A percentile compares a stretch with the other conserved stretches of the same genome.
Evolutionary conservation across 2,329 filamentous ascomycete species (phyloP).

Genomic region (Didymella exigua): DNA sequence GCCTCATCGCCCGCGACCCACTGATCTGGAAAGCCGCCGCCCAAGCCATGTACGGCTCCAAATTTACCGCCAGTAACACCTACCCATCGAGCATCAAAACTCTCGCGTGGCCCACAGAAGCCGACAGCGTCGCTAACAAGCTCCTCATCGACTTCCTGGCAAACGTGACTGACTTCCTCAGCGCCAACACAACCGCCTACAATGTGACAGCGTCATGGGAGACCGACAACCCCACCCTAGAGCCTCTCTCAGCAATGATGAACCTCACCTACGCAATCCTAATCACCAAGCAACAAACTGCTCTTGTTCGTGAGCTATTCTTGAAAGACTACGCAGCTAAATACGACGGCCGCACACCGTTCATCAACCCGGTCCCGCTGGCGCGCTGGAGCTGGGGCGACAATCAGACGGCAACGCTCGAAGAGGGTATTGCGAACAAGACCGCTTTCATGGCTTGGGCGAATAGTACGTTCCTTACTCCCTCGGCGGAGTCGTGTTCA

Average conservation of each 20-base stretch:
- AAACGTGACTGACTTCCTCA: slow-evolving; percentile 52
- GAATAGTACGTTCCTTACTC: slow-evolving; percentile 52
- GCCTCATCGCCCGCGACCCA: slow-evolving; percentile 55
- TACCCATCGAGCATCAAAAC: slow-evolving; percentile 54
- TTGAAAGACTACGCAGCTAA: slow-evolving; percentile 56
- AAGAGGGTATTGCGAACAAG: slow-evolving; percentile 57
- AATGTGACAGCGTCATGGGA: slow-evolving; percentile 48
- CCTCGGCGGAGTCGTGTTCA: slow-evolving; percentile 54
- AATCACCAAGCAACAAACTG: slow-evolving; percentile 56
- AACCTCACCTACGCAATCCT: slow-evolving; percentile 55
- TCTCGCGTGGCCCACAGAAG: slow-evolving; percentile 49
- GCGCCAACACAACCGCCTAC: slow-evolving; percentile 45
- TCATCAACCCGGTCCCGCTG: slow-evolving; percentile 57
- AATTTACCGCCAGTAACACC: slow-evolving; percentile 50
- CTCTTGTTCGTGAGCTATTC: slow-evolving; percentile 56
- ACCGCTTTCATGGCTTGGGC: slow-evolving; percentile 58
- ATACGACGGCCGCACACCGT: slow-evolving; percentile 54
- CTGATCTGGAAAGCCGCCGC: slow-evolving; percentile 52
- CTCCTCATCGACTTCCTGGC: slow-evolving; percentile 52
- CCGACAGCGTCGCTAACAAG: slow-evolving; percentile 40
- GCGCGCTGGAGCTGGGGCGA: slow-evolving; percentile 57
- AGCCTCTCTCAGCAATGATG: slow-evolving; percentile 47
- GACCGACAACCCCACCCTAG: slow-evolving; percentile 38
- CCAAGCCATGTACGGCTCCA: slow-evolving; percentile 53
- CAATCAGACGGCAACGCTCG: slow-evolving; percentile 45